These are phyloP conservation scores for Vigna unguiculata DNA, from an alignment of 306 rosid species.

Conservation along the genomic window DNA sequence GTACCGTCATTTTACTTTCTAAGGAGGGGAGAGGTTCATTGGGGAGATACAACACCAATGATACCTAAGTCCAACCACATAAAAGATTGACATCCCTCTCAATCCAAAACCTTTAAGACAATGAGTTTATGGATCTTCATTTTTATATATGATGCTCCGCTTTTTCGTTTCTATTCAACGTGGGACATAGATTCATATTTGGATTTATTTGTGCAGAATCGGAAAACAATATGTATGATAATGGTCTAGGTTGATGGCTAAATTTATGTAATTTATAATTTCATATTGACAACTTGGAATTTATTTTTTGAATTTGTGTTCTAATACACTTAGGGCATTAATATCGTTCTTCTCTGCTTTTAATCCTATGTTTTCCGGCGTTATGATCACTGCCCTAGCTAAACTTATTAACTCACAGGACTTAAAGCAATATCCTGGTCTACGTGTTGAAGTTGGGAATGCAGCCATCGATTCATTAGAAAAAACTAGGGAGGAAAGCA, in stretches of 20 bases:
- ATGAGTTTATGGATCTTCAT: too few species aligned
- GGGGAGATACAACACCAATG: too few species aligned
- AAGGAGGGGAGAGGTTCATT: too few species aligned
- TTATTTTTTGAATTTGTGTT: slow-evolving; percentile 11
- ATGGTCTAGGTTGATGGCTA: not conserved
- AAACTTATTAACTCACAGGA: slow-evolving; percentile 60
- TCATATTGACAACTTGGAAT: slow-evolving; percentile 1
- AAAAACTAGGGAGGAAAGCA: slow-evolving; percentile 89
- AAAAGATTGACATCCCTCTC: too few species aligned
- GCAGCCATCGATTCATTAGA: slow-evolving; percentile 86
- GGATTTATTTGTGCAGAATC: not conserved
- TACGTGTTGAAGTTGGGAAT: slow-evolving; percentile 84
- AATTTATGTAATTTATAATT: not conserved
- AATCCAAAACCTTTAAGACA: too few species aligned
- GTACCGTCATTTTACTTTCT: too few species aligned
- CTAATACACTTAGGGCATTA: not conserved
- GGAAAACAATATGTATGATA: too few species aligned
- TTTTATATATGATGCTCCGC: too few species aligned
- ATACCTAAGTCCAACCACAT: too few species aligned
- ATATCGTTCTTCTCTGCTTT: not conserved
- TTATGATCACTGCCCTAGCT: slow-evolving; percentile 21
- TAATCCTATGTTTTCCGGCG: not conserved
- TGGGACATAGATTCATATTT: too few species aligned
- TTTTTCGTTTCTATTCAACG: too few species aligned
- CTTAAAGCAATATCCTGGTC: slow-evolving; percentile 89